Evolutionary conservation across 306 rosid genomes (phyloP), one percentile per base, ranked within the genome.

Genomic region (Trichosanthes cucumerina): DNA sequence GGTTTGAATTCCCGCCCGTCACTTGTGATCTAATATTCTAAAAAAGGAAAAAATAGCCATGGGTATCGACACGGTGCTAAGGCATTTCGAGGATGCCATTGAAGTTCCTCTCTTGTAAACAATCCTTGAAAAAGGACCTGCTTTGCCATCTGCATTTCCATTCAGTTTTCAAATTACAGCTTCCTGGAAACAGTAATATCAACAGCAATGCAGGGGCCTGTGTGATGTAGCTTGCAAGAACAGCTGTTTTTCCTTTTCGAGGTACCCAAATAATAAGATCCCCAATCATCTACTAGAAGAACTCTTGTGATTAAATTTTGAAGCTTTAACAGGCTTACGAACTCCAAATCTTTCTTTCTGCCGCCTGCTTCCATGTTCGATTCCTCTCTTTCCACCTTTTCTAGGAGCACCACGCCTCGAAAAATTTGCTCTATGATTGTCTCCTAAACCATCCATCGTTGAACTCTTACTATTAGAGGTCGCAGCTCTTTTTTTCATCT

Each of bases 321-420:
- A 79, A 81, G 80, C 80, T 65, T 54, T n/a, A 52, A 28, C 46
- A 34, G 83, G 78, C 59, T 52, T 87, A 65, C 21, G 64, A 80
- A 56, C 70, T 28, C 79, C 83, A 70, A 78, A 34, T 47, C 39
- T 72, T 46, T 72, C 77, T 47, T 72, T 81, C 70, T 84, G 83
- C 75, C 44, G 60, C 9, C 0, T 53, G 44, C 47, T 79, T 46
- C 54, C 56, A 9, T 8, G 69, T 56, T 60, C 81, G 39, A 24
- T 90, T 84, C 83, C 56, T 44, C 54, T 76, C 84, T 86, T 86
- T 70, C 71, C 80, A 65, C 66, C 72, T 64, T 52, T 78, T 46
- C 24, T 15, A 46, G 76, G 36, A 44, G n/a, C 56, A 13, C 56
- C 56, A 43, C 6, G 56, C 38, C 56, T 70, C 19, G 58, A 81